Conservation (phyloP, 768 basidiomycete genomes). For the Lyophyllum shimeji region DNA sequence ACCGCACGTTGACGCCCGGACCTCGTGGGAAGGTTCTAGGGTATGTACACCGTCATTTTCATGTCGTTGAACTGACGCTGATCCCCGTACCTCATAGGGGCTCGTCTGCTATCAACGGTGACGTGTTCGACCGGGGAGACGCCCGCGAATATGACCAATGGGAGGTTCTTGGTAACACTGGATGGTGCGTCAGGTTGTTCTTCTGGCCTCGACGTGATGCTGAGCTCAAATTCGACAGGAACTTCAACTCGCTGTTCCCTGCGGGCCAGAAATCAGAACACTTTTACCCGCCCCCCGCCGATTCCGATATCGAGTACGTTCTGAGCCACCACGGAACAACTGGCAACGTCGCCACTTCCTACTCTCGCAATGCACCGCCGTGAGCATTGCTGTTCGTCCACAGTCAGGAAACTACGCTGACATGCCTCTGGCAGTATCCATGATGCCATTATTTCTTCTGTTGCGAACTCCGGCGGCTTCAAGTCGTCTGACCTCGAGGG, state of each 20-base stretch:
- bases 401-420: background rate
- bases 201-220: background rate
- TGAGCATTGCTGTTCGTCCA: background rate
- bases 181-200: background rate
- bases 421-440: background rate
- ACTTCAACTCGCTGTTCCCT: background rate
- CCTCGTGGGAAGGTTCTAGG: slow-evolving; percentile 6
- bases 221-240: background rate
- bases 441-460: background rate
- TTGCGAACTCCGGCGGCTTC: slow-evolving; percentile 1
- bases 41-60: background rate
- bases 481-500: background rate
- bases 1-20: background rate
- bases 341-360: background rate
- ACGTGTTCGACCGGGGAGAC: background rate
- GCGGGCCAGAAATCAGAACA: background rate
- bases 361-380: background rate
- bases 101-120: slow-evolving; percentile 1
- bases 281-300: background rate
- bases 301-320: background rate
- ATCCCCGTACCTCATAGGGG: background rate
- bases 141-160: background rate
- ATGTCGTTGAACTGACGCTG: background rate
- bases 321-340: background rate
- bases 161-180: background rate